Conservation (phyloP, 257 asterid genomes). For the Jacaranda copaia region DNA sequence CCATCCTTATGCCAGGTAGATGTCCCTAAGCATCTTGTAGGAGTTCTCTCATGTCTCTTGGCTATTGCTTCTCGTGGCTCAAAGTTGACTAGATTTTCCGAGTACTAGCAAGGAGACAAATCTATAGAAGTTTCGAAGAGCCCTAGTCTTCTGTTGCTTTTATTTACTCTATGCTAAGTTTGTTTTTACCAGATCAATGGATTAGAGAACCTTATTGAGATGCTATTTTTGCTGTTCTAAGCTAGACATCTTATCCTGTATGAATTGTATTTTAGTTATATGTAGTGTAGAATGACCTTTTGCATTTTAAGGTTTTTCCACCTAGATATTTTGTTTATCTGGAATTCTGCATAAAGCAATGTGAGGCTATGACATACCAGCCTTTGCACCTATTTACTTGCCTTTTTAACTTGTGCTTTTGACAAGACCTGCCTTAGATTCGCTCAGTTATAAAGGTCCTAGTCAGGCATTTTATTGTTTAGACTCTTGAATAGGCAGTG, state of each 20-base stretch:
- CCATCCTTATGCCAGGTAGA: constrained; percentile 95
- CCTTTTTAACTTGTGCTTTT: neutral
- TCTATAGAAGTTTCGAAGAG: constrained; percentile 63
- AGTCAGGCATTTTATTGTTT: neutral
- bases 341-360: constrained; percentile 29
- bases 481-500: constrained; percentile 11
- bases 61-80: constrained; percentile 62
- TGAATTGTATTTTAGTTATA: constrained; percentile 35
- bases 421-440: neutral
- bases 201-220: constrained; percentile 35
- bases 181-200: constrained; percentile 2
- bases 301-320: constrained; percentile 26
- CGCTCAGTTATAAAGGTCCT: constrained; percentile 15
- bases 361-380: constrained; percentile 23
- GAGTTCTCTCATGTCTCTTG: constrained; percentile 60
- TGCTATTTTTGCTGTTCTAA: constrained; percentile 41
- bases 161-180: constrained; percentile 34
- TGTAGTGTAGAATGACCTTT: constrained; percentile 39
- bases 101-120: constrained; percentile 68
- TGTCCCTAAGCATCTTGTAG: constrained; percentile 70
- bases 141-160: constrained; percentile 47
- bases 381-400: constrained; percentile 29
- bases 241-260: constrained; percentile 51
- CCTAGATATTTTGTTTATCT: constrained; percentile 28
- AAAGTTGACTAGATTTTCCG: constrained; percentile 58